Base-by-base conservation (phyloP, 192 early-diverging fungal genomes). In the Mortierella antarctica region DNA sequence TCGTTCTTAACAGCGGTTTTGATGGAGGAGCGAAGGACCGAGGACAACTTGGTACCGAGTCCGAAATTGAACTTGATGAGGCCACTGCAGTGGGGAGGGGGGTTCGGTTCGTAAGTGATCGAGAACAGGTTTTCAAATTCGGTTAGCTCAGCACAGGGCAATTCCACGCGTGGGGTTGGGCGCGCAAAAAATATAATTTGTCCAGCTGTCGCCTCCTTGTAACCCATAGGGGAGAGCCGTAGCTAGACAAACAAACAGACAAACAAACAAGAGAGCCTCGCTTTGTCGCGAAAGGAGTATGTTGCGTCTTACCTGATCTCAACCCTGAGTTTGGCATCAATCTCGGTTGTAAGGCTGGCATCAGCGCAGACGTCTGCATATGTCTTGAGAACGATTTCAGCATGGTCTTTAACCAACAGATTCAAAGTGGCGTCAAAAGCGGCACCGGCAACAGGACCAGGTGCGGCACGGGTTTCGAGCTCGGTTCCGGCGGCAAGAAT, bases 321-420 rank as follows among this genome's bases (percentile, higher is more conserved):
- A 39, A 71, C 13, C 51, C 52, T 48, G 50, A 71, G 59, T 58
- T 71, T 50, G 40, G 69, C 40, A 11, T 31, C 44, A 39, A 71
- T 54, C 7, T 23, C 69, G 20, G 69, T 54, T 2, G 18, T 0
- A 14, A 71, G 50, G 52, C 54, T 62, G 51, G 59, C 59, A 62
- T 71, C 69, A 20, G 69, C 55, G 69, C 69, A 71, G 44, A 55
- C 59, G 56, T 71, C 69, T 15, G 69, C 69, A 71, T 54, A 71
- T 51, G 69, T 59, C 51, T 71, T 71, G 55, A 71, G 31, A 5
- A 71, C 69, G 31, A 71, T 71, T 18, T 55, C 51, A 39, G 69
- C 15, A 51, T 71, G 58, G 39, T 61, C 69, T 59, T 71, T 71
- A 49, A 71, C 69, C 41, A 71, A 40, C 8, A 71, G 49, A 49